Evolutionary conservation across 2,329 filamentous ascomycete species (phyloP), one percentile per base, ranked within the genome.

Genomic region (Fusarium austroafricanum): DNA sequence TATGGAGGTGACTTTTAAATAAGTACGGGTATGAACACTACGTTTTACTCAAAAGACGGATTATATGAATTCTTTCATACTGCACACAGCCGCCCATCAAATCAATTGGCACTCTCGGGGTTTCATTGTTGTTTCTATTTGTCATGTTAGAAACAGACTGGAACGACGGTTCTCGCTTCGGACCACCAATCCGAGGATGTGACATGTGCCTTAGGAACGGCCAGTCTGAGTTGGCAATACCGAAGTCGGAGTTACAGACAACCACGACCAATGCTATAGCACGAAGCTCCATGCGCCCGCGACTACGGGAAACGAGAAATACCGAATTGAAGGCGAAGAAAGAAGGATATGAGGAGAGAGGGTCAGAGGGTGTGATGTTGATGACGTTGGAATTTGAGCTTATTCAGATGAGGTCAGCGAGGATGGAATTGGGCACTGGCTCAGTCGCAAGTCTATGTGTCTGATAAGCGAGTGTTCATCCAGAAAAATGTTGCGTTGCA

Each of bases 141-240:
- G 17, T 18, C 21, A 15, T 8, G 10, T n/a, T 15, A 38, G 50
- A 33, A 44, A 28, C 29, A 5, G 33, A 47, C 18, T 44, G 17
- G 37, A 49, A 21, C 15, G 15, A 43, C n/a, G 23, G 26, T 21
- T 29, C 40, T 55, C 60, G 56, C 47, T 28, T 55, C 61, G 53
- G 67, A 65, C 33, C 15, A 20, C 15, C 18, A 47, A 26, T 51
- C 53, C 46, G 64, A 66, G 46, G 45, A 11, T 23, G 17, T 23
- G 44, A 14, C 43, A 39, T 57, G 44, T 37, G 38, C 18, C n/a
- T 21, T 39, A 9, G 26, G 15, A 46, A 35, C 10, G 40, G 42
- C 43, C 20, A 38, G 42, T 10, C 21, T 29, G 18, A 10, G 18
- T 47, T 33, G 8, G 46, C n/a, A 33, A 35, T 17, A n/a, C n/a